Evolutionary conservation across 2,329 filamentous ascomycete species (phyloP).

Genomic region (Alternaria viburni): DNA sequence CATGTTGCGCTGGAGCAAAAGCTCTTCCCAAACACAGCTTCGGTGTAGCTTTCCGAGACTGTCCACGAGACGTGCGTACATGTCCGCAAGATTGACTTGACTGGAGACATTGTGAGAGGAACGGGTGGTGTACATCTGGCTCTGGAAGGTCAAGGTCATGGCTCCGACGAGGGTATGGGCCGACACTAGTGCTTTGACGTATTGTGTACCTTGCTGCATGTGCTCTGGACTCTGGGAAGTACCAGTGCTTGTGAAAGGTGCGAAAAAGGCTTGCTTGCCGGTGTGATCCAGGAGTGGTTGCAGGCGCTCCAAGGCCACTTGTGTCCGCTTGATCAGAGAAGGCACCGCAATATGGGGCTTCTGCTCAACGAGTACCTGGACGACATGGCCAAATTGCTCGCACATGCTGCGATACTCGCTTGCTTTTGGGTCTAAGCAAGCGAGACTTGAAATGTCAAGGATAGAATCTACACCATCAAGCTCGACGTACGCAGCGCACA

Average conservation of each 20-base stretch:
- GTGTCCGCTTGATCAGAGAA: slow-evolving; percentile 76
- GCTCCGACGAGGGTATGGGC: slow-evolving; percentile 78
- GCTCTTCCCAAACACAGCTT: slow-evolving; percentile 84
- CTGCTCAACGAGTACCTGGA: slow-evolving; percentile 79
- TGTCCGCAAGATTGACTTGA: slow-evolving; percentile 82
- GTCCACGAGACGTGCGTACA: slow-evolving; percentile 76
- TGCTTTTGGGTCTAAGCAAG: slow-evolving; percentile 78
- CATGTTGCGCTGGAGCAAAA: slow-evolving; percentile 73
- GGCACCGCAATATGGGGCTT: slow-evolving; percentile 83
- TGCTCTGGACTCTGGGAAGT: slow-evolving; percentile 43
- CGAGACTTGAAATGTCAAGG: slow-evolving; percentile 81
- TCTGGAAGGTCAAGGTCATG: slow-evolving; percentile 74
- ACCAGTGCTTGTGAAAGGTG: slow-evolving; percentile 59
- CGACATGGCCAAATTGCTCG: slow-evolving; percentile 73
- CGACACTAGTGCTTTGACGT: slow-evolving; percentile 79
- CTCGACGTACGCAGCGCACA: slow-evolving; percentile 77
- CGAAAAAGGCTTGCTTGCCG: slow-evolving; percentile 70
- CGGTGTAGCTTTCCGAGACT: slow-evolving; percentile 79
- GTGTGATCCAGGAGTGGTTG: slow-evolving; percentile 66
- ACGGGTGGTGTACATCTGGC: slow-evolving; percentile 67
- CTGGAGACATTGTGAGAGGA: slow-evolving; percentile 70
- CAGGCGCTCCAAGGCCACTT: slow-evolving; percentile 71
- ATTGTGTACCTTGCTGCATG: slow-evolving; percentile 69
- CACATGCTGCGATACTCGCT: slow-evolving; percentile 66
- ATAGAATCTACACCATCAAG: slow-evolving; percentile 82